These are phyloP conservation scores for Epichloe uncinata DNA, from an alignment of 2,329 filamentous ascomycete species.

Conservation along the genomic window DNA sequence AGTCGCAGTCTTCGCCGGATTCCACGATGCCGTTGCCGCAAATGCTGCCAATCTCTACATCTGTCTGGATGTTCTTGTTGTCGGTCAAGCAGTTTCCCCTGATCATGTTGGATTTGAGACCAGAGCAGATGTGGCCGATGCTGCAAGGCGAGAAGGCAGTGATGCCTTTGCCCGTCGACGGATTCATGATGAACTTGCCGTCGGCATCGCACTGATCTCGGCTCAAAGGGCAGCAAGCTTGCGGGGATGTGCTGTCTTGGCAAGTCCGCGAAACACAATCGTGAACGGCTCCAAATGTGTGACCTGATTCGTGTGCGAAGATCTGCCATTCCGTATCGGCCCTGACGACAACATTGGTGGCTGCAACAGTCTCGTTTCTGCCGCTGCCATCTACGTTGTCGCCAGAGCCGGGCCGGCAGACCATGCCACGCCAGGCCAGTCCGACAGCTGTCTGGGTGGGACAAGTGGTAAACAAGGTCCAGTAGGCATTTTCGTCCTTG, in stretches of 20 bases:
- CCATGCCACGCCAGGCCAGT: slow-evolving; percentile 82
- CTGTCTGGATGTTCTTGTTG: slow-evolving; percentile 71
- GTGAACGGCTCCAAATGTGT: slow-evolving; percentile 92
- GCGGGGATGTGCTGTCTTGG: slow-evolving; percentile 38
- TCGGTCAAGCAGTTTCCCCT: slow-evolving; percentile 59
- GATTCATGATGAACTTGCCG: slow-evolving; percentile 90
- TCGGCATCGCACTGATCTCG: slow-evolving; percentile 56
- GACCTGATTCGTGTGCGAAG: slow-evolving; percentile 85
- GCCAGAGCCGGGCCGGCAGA: slow-evolving; percentile 52
- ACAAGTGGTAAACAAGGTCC: slow-evolving; percentile 78
- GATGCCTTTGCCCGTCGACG: slow-evolving; percentile 62
- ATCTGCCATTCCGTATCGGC: slow-evolving; percentile 87
- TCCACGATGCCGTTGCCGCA: slow-evolving; percentile 98
- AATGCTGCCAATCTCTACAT: slow-evolving; percentile 68
- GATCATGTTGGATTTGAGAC: slow-evolving; percentile 61
- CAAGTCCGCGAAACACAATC: slow-evolving; percentile 70
- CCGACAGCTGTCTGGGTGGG: slow-evolving; percentile 76
- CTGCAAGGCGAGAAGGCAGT: slow-evolving; percentile 75
- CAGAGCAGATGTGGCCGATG: slow-evolving; percentile 87
- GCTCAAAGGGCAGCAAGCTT: slow-evolving; percentile 69
- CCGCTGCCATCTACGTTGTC: slow-evolving; percentile 34
- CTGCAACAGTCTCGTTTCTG: slow-evolving; percentile 59
- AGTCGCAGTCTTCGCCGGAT: slow-evolving; percentile 88
- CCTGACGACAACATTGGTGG: slow-evolving; percentile 78
- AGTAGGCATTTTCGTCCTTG: slow-evolving; percentile 76